Conservation (phyloP, 768 basidiomycete genomes). For the Cystoderma amianthinum region DNA sequence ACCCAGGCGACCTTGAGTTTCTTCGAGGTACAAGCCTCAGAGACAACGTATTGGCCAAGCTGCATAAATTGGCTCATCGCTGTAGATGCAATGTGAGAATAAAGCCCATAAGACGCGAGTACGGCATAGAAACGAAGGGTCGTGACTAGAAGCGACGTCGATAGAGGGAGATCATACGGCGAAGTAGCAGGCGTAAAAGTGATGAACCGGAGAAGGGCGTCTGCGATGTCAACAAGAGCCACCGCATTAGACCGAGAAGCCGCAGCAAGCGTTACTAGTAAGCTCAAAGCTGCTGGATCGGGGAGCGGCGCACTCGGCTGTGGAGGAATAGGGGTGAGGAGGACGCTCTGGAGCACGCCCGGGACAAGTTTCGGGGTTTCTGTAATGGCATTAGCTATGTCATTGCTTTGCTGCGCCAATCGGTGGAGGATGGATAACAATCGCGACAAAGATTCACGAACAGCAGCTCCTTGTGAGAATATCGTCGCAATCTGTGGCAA, state of each 20-base stretch:
- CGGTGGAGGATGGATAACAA: conserved; percentile 54
- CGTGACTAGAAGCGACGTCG: conserved; percentile 40
- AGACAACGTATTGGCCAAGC: conserved; percentile 40
- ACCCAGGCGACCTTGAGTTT: conserved; percentile 43
- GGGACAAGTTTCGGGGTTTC: conserved; percentile 45
- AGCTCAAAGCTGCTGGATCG: conserved; percentile 43
- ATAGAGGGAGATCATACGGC: conserved; percentile 32
- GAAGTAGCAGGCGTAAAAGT: conserved; percentile 42
- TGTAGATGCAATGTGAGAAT: conserved; percentile 59
- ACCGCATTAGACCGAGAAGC: conserved; percentile 68
- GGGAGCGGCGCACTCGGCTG: conserved; percentile 26
- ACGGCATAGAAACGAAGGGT: conserved; percentile 59
- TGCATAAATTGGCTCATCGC: conserved; percentile 49
- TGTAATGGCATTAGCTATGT: conserved; percentile 42
- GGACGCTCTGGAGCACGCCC: conserved; percentile 45
- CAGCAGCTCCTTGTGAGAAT: conserved; percentile 32
- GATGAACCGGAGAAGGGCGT: conserved; percentile 69
- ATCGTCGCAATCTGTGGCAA: conserved; percentile 43
- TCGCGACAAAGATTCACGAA: conserved; percentile 43
- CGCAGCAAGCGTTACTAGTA: conserved; percentile 49
- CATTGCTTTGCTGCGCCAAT: conserved; percentile 53
- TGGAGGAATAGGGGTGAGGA: conserved; percentile 45
- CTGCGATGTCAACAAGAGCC: conserved; percentile 46
- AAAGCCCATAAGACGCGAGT: conserved; percentile 76
- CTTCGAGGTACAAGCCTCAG: conserved; percentile 25